These are phyloP conservation scores for Penicillium soppii DNA, from an alignment of 495 filamentous ascomycete genomes.

Conservation along the genomic window DNA sequence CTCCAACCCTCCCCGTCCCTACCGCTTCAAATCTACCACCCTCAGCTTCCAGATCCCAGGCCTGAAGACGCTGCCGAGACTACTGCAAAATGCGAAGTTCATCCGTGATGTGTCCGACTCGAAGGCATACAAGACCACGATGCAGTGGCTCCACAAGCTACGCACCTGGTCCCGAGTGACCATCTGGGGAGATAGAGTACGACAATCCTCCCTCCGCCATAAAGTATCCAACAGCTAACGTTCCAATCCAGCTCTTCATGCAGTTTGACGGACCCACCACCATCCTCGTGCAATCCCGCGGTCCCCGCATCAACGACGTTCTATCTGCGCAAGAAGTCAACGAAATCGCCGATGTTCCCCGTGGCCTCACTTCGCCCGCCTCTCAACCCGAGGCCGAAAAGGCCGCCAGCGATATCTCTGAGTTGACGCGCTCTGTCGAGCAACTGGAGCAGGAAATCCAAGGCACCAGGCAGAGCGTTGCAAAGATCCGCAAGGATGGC, in stretches of 20 bases:
- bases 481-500: constrained; percentile 62
- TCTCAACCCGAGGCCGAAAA: constrained; percentile 34
- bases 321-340: constrained; percentile 74
- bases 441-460: constrained; percentile 33
- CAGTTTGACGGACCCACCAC: constrained; percentile 84
- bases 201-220: constrained; percentile 3
- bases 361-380: constrained; percentile 55
- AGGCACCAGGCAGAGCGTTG: constrained; percentile 47
- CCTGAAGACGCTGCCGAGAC: constrained; percentile 47
- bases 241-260: constrained; percentile 64
- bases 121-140: constrained; percentile 65
- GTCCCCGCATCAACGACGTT: constrained; percentile 70
- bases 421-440: constrained; percentile 33
- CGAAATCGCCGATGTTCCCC: constrained; percentile 72
- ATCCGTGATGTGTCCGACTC: constrained; percentile 67
- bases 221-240: constrained; percentile 3
- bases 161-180: constrained; percentile 73
- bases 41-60: constrained; percentile 78
- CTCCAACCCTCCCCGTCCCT: constrained; percentile 70
- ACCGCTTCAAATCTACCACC: constrained; percentile 76
- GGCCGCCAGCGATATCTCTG: constrained; percentile 22
- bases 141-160: constrained; percentile 58
- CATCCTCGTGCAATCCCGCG: constrained; percentile 81
- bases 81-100: constrained; percentile 65
- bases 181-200: constrained; percentile 89